Evolutionary conservation across 305 asterid species (phyloP), one percentile per base, ranked within the genome.

Genomic region (Ilex paraguariensis): DNA sequence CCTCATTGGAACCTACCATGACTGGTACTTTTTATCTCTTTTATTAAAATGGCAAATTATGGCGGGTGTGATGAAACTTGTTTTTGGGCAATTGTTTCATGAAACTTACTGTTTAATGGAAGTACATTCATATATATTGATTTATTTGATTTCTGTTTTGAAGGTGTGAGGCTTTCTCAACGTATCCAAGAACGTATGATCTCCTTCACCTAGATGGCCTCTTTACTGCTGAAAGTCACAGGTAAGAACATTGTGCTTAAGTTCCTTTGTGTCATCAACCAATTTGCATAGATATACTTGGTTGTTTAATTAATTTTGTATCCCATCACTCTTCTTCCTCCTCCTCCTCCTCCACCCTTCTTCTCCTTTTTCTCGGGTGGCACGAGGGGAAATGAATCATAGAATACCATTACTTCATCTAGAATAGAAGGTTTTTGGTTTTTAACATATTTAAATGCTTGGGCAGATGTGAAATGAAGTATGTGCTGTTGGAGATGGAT

Each of bases 401-500:
- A 46, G 48, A 42, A 42, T 6, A 42, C 8, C 8, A 1, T 42
- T 42, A 6, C 48, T 42, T 42, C 48, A 42, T 42, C 48, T 42
- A 42, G 8, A 42, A 42, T 42, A 50, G 14, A 16, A 8, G 7
- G 12, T 14, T 17, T 42, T 7, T 11, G 48, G 48, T 42, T 42
- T 46, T 46, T 46, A 46, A 46, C 52, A 0, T 6, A 46, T 46
- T 46, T 62, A 15, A 13, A 30, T 42, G n/a, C 32, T 31, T 62
- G 67, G 17, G 69, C 84, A 93, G 99, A 79, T 93, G 99, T 42
- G 99, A 90, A 64, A 87, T 83, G 95, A 93, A 90, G 77, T 70
- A 90, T 45, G 92, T 93, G 46, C 75, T 93, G 70, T 73, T 93
- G 60, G 99, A 93, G 83, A 93, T 93, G 99, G 99, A 93, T 61